Evolutionary conservation across 2,329 filamentous ascomycete species (phyloP), one percentile per base, ranked within the genome.

Genomic region (Thielaviopsis populi): DNA sequence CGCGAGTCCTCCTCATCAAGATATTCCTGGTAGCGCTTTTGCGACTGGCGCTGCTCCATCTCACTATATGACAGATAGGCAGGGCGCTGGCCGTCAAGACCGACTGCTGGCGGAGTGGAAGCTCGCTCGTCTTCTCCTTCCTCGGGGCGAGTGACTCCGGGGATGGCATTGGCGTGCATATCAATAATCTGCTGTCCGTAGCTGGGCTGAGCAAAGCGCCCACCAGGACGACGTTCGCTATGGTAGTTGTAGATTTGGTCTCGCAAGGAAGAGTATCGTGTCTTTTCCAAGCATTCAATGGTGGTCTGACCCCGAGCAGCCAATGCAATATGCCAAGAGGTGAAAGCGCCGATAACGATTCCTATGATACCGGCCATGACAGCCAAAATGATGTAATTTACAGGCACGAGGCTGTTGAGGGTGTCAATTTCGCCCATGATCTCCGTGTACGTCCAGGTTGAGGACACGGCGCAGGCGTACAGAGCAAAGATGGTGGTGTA

Each of bases 281-380:
- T 97, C 78, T 94, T 96, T 74, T 99, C 94, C 66, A 99, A 77
- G 70, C 88, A 95, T 73, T 99, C 94, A 66, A 99, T 96, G 2
- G 94, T 99, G 0, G 94, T 99, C 74, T 95, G 85, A 2, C 89
- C 90, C 30, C 82, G 81, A 63, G 82, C 76, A 1, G 89, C 89
- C 1, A 99, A 80, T 72, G 88, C 83, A 64, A 97, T 80, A 77
- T 99, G 94, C 91, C 94, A 99, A 1, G 77, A 81, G 0, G 91
- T 96, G 71, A 99, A 99, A 0, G 89, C 90, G 13, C 85, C 85
- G 22, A 99, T 79, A 1, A 96, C 92, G 8, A 99, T 74, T 0
- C 89, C 90, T 67, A 99, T 95, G 69, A 99, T 95, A 15, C 91
- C 92, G 43, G 88, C 84, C 48, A 97, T 79, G 24, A 97, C 89